Evolutionary conservation across 139 green algal species (phyloP).

Genomic region (Asterochloris erici): DNA sequence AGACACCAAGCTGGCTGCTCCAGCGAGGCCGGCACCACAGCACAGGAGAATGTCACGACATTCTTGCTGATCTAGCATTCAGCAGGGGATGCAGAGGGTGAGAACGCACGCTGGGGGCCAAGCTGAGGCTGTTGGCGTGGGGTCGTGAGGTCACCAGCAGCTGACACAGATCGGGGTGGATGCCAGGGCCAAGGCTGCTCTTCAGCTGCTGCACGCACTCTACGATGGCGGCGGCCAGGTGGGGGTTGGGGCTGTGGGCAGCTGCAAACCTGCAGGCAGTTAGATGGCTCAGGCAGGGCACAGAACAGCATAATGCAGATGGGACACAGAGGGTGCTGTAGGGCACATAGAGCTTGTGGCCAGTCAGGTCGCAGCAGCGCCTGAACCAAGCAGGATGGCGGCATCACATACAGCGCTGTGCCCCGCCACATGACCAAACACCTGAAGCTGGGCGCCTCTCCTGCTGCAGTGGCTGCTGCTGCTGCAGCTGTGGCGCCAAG

Average conservation of each 20-base stretch:
- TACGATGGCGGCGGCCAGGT: background rate
- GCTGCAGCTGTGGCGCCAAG: too few relatives aligned
- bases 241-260: background rate
- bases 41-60: too few relatives aligned
- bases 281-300: background rate
- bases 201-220: conserved; percentile 9
- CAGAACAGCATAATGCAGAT: background rate
- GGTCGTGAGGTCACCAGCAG: conserved; percentile 5
- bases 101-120: conserved; percentile 1
- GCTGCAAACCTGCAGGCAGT: background rate
- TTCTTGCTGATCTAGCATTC: background rate
- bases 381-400: background rate
- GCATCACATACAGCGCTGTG: background rate
- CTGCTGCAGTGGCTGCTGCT: too few relatives aligned
- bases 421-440: background rate
- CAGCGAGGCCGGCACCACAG: too few relatives aligned
- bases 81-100: background rate
- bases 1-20: too few relatives aligned
- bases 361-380: background rate
- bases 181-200: background rate
- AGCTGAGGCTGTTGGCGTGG: background rate
- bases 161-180: conserved; percentile 17
- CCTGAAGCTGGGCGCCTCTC: too few relatives aligned
- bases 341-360: too few relatives aligned
- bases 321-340: too few relatives aligned